phyloP scores from a whole-genome alignment of 179 eudicot genomes.

The Vitellaria paradoxa region DNA sequence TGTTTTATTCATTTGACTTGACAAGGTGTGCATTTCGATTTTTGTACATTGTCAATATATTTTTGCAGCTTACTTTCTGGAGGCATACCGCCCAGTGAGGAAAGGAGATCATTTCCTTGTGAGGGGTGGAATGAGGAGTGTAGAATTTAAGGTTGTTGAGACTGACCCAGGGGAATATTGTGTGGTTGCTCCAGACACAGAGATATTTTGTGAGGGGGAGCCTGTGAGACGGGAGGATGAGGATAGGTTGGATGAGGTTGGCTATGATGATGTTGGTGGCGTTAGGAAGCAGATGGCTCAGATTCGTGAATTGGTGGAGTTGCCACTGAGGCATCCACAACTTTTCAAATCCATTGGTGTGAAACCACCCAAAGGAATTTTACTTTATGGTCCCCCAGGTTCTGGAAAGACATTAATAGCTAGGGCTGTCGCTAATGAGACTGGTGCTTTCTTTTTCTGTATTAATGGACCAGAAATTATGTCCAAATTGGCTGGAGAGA shows the following conservation, averaged over 20 bases:
- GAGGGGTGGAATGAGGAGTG: slow-evolving; percentile 59
- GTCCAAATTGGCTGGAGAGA: slow-evolving; percentile 63
- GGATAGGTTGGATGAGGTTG: slow-evolving; percentile 51
- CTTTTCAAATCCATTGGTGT: slow-evolving; percentile 57
- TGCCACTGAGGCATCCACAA: slow-evolving; percentile 57
- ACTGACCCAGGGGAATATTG: slow-evolving; percentile 61
- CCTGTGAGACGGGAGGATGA: slow-evolving; percentile 58
- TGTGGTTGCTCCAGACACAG: slow-evolving; percentile 51
- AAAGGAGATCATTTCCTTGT: slow-evolving; percentile 55
- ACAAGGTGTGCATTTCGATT: not conserved
- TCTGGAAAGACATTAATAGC: slow-evolving; percentile 59
- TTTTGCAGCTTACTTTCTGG: slow-evolving; percentile 47
- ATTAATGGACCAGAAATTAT: slow-evolving; percentile 68
- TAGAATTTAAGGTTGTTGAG: slow-evolving; percentile 53
- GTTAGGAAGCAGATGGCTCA: slow-evolving; percentile 72
- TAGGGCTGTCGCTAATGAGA: slow-evolving; percentile 60
- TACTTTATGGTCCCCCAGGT: slow-evolving; percentile 62
- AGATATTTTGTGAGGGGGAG: slow-evolving; percentile 57
- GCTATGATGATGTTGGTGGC: slow-evolving; percentile 66
- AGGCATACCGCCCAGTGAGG: slow-evolving; percentile 50
- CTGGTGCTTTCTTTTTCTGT: slow-evolving; percentile 53
- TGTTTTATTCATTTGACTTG: not conserved
- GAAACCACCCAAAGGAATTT: slow-evolving; percentile 61
- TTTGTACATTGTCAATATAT: not conserved
- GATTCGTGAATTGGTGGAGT: slow-evolving; percentile 58